These are phyloP conservation scores for Miamiensis avidus DNA, from an alignment of 169 alveolate species.

Conservation along the genomic window DNA sequence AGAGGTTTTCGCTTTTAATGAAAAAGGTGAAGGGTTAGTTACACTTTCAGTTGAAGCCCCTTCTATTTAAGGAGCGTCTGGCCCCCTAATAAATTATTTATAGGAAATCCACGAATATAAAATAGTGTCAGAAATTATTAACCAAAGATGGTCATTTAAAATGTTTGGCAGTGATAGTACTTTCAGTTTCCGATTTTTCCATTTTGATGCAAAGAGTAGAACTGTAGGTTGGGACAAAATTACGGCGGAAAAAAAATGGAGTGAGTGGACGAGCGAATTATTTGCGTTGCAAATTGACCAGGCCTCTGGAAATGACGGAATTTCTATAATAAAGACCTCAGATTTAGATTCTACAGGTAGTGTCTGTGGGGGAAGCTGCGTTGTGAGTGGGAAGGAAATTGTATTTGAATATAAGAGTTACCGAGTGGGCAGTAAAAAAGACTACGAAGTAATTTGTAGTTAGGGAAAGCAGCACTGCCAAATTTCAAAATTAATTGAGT, in stretches of 20 bases:
- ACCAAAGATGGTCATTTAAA: not conserved
- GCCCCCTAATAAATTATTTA: no score
- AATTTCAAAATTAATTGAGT: not conserved
- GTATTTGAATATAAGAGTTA: not conserved
- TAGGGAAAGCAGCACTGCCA: not conserved
- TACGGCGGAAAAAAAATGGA: not conserved
- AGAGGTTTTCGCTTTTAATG: slow-evolving; percentile 12
- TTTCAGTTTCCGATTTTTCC: not conserved
- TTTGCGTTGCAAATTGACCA: not conserved
- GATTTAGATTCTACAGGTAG: not conserved
- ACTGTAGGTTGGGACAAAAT: not conserved
- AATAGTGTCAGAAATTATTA: not conserved
- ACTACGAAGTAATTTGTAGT: not conserved
- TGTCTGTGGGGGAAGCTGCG: not conserved
- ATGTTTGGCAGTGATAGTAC: not conserved
- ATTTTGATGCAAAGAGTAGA: not conserved
- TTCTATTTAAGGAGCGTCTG: not conserved
- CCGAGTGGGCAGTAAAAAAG: not conserved
- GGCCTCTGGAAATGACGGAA: not conserved
- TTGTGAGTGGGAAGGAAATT: not conserved
- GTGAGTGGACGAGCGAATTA: not conserved
- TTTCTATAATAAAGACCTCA: not conserved
- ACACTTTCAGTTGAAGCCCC: slow-evolving; percentile 19
- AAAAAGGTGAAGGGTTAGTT: slow-evolving; percentile 9
- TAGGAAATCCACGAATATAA: not conserved